phyloP scores from a whole-genome alignment of 1,284 basidiomycete genomes.

The Meira nashicola region DNA sequence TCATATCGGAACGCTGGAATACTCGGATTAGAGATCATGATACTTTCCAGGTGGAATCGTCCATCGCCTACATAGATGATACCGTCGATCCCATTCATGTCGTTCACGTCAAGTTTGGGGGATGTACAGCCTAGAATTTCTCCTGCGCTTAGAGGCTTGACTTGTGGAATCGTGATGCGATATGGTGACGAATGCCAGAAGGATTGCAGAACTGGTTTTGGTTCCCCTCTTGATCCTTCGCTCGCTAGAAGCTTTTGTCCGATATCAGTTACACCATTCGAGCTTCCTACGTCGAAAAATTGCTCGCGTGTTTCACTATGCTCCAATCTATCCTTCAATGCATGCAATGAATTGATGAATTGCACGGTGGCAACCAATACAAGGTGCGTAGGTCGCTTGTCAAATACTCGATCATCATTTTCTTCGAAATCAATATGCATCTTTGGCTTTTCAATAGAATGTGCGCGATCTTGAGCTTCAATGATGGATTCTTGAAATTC shows the following conservation, averaged over 20 bases:
- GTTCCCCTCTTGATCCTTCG: slow-evolving; percentile 12
- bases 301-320: slow-evolving; percentile 19
- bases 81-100: slow-evolving; percentile 37
- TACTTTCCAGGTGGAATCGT: slow-evolving; percentile 93
- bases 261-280: background rate
- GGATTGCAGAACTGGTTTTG: background rate
- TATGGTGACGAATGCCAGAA: slow-evolving; percentile 33
- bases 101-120: slow-evolving; percentile 62
- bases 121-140: slow-evolving; percentile 97
- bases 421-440: slow-evolving; percentile 24
- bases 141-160: slow-evolving; percentile 89
- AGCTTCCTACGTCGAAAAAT: background rate
- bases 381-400: slow-evolving; percentile 26
- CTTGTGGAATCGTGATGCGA: slow-evolving; percentile 66
- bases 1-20: slow-evolving; percentile 97
- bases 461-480: slow-evolving; percentile 17
- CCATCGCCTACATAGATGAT: slow-evolving; percentile 84
- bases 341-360: slow-evolving; percentile 49
- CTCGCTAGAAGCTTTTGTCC: background rate
- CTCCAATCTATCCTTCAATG: slow-evolving; percentile 37
- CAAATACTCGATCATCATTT: background rate
- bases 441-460: background rate
- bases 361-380: slow-evolving; percentile 50
- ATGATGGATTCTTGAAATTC: slow-evolving; percentile 61
- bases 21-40: slow-evolving; percentile 98